Base-by-base conservation (phyloP, 768 basidiomycete species). In the Lactarius pseudohatsudake region DNA sequence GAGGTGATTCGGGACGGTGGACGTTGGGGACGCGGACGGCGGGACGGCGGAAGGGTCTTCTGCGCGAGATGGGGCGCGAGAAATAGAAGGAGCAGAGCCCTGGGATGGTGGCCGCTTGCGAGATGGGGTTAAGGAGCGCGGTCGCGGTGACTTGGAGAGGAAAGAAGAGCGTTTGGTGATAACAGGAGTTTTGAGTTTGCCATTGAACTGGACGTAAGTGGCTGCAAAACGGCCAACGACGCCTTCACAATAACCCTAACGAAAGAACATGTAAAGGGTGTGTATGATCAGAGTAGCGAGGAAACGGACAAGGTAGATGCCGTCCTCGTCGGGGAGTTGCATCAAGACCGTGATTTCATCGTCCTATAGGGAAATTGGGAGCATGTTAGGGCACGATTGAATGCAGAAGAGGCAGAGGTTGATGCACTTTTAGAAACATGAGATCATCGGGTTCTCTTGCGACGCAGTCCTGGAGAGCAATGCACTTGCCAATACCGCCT, bases 221-320 rank as follows among this genome's bases (percentile, higher is more conserved):
- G 83, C 86, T 20, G 78, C 77, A 73, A 95, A 94, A 6, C 85
- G 82, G 11, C 92, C 92, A 2, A 94, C 89, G 61, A 94, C 90
- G 61, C 88, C 92, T 77, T 95, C 92, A 72, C 92, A 95, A 70
- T 88, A 90, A 4, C 93, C 92, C 91, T 92, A 70, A 0, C 57
- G 26, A 61, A 18, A 16, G 22, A 11, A 18, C 13, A 64, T 50
- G 41, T 34, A 34, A 64, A 38, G 34, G 50, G 50, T 28, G 68
- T 62, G 1, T 18, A 38, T 38, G 10, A 16, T 22, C 4, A 15
- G 50, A 53, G n/a, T 7, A 26, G 11, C 5, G 50, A 53, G 15
- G 10, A 15, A 9, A 82, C 84, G 64, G 64, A 92, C 91, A n/a
- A 94, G 79, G 75, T 81, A 93, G 10, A 81, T 57, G 22, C 81